Base-by-base conservation (phyloP, 2,329 filamentous ascomycete genomes). In the Trichothecium roseum region DNA sequence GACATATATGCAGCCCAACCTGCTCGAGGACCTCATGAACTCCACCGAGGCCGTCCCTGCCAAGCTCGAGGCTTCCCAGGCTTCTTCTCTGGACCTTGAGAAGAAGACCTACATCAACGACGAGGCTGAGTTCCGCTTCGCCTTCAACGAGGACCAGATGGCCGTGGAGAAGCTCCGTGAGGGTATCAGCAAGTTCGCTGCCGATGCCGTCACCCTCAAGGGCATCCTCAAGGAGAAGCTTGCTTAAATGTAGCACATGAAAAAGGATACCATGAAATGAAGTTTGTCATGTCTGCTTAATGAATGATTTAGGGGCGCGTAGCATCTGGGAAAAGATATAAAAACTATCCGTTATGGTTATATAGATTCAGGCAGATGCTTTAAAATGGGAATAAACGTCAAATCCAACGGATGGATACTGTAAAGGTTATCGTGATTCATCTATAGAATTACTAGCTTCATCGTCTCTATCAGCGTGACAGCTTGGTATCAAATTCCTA, bases 71-170 rank as follows among this genome's bases (percentile, higher is more conserved):
- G 69, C 86, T 35, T 57, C 73, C 32, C 56, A 59, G 39, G 87
- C 88, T 42, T 42, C 62, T 47, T 60, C 66, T 38, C 74, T 91
- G 47, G 64, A 91, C 64, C 75, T 98, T 48, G 67, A 82, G 70
- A 94, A 87, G 84, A 84, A 84, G 73, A 69, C 69, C 39, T 98
- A 94, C 77, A 81, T 98, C 65, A 77, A 81, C 58, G 72, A 91
- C 65, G 91, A 98, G 77, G 54, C 87, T 36, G 56, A 66, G 34
- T 98, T 96, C 88, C 87, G 91, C 63, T 98, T 95, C 73, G 84
- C 88, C 68, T 94, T 98, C 80, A 98, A 98, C 76, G 91, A 98
- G 76, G 87, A 98, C 57, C 83, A 89, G 64, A 98, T 98, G 91
- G 91, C 85, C 45, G 86, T 94, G 48, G 88, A 96, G 81, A 98